Evolutionary conservation across 768 basidiomycete genomes (phyloP).

Genomic region (Fibroporia radiculosa): DNA sequence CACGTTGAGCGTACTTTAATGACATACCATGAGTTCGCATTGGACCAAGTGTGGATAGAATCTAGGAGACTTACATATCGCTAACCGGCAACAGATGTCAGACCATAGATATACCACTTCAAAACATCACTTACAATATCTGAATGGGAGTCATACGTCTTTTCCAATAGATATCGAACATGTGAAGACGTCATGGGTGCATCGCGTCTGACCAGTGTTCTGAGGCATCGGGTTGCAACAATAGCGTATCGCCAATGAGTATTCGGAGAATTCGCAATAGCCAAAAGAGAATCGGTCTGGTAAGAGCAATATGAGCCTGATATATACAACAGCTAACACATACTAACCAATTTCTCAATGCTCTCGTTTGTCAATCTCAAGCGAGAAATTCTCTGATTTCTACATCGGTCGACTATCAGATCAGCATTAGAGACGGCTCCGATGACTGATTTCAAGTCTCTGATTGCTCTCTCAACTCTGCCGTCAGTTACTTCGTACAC

Average conservation of each 20-base stretch:
- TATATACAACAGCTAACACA: neutral
- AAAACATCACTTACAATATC: slow-evolving; percentile 44
- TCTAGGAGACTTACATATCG: slow-evolving; percentile 53
- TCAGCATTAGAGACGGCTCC: slow-evolving; percentile 24
- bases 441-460: slow-evolving; percentile 31
- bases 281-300: slow-evolving; percentile 39
- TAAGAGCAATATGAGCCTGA: slow-evolving; percentile 2
- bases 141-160: slow-evolving; percentile 54
- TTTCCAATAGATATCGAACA: slow-evolving; percentile 51
- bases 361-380: slow-evolving; percentile 33
- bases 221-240: slow-evolving; percentile 57
- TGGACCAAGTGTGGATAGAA: neutral
- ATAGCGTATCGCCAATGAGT: slow-evolving; percentile 82
- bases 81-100: slow-evolving; percentile 25
- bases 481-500: slow-evolving; percentile 45
- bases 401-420: slow-evolving; percentile 32
- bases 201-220: slow-evolving; percentile 65
- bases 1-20: slow-evolving; percentile 61
- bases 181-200: slow-evolving; percentile 39
- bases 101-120: neutral
- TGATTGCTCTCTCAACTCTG: slow-evolving; percentile 30
- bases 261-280: slow-evolving; percentile 47
- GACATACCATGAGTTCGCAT: neutral
- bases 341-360: slow-evolving; percentile 36
- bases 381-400: slow-evolving; percentile 39